Evolutionary conservation across 805 yeast species (phyloP).

Genomic region (Kodamaea jinghongensis): DNA sequence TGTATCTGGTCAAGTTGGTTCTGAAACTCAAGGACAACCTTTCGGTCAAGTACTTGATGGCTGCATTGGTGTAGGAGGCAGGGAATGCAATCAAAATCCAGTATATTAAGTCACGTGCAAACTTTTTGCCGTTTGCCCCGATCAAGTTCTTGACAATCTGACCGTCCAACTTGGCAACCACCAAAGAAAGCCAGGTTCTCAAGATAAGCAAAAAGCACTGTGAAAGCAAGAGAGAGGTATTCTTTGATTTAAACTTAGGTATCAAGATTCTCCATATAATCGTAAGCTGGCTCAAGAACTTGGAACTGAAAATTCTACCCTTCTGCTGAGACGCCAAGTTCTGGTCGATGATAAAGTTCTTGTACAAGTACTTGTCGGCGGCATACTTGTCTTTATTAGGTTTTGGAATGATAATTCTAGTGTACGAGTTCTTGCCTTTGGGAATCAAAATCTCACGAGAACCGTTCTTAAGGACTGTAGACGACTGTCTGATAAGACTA

Average conservation of each 20-base stretch:
- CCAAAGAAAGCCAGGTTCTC: conserved; percentile 82
- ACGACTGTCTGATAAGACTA: conserved; percentile 37
- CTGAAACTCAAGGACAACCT: conserved; percentile 80
- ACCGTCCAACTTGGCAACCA: conserved; percentile 89
- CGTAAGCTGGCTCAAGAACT: conserved; percentile 66
- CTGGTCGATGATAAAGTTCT: conserved; percentile 41
- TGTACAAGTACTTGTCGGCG: conserved; percentile 53
- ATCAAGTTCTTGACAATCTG: conserved; percentile 87
- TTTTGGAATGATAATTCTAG: conserved; percentile 45
- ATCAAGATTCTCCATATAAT: conserved; percentile 79
- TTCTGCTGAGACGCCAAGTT: conserved; percentile 24
- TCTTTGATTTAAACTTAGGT: conserved; percentile 69
- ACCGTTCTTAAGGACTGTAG: conserved; percentile 43
- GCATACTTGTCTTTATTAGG: conserved; percentile 51
- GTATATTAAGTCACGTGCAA: conserved; percentile 70
- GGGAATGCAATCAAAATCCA: conserved; percentile 93
- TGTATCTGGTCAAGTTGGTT: conserved; percentile 76
- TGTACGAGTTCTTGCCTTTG: conserved; percentile 36
- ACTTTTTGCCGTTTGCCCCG: conserved; percentile 72
- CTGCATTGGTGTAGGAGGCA: conserved; percentile 88
- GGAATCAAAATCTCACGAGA: conserved; percentile 48
- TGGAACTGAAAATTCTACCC: conserved; percentile 46
- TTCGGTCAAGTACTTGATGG: conserved; percentile 76
- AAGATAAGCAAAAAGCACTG: conserved; percentile 74
- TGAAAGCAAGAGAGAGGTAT: conserved; percentile 59